Percentiles rank a stretch among this genome's conserved stretches.
These are phyloP conservation scores for Rhodotorula graminis DNA, from an alignment of 768 basidiomycete genomes.

Conservation along the genomic window DNA sequence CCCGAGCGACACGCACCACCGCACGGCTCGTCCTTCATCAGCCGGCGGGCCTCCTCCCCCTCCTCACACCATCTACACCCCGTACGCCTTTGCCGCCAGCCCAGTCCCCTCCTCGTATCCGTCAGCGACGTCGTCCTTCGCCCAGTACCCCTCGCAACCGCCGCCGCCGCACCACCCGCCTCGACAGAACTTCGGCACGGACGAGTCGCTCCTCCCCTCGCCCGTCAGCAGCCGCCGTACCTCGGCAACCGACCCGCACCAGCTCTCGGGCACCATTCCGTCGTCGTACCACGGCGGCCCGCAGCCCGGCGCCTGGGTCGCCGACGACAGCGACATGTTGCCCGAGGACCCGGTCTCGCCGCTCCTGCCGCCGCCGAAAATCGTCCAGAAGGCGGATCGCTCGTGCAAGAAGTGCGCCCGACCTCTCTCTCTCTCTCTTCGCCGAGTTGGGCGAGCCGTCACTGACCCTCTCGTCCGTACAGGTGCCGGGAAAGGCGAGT, in stretches of 20 bases:
- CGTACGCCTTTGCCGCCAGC: not conserved
- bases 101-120: not conserved
- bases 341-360: not conserved
- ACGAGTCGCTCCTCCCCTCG: not conserved
- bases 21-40: no score
- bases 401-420: conserved; percentile 22
- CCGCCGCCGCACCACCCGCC: not conserved
- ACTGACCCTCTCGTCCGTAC: not conserved
- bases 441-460: accelerated
- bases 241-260: not conserved
- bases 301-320: not conserved
- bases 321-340: not conserved
- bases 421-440: not conserved
- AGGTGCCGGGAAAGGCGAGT: conserved; percentile 25
- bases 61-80: conserved; percentile 1
- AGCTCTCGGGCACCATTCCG: not conserved
- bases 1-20: not conserved
- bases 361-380: not conserved
- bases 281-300: no score
- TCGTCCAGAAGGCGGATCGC: conserved; percentile 21
- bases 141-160: not conserved
- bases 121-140: not conserved
- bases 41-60: no score
- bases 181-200: not conserved
- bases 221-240: not conserved